Conservation (phyloP, 208 protist species). For the Trypanosoma scelopori region DNA sequence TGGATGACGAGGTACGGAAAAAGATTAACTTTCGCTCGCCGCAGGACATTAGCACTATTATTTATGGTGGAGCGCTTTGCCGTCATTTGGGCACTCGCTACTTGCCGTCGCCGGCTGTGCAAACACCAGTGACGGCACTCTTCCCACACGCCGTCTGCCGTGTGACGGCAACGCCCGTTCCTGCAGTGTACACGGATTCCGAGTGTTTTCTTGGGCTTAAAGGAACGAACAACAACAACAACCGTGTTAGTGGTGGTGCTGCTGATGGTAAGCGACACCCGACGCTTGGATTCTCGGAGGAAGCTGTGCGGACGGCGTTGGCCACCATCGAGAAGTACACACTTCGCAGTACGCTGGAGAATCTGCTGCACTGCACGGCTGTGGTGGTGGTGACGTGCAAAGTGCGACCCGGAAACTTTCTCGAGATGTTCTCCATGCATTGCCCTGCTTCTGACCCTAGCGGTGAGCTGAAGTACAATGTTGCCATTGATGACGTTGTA, state of each 20-base stretch:
- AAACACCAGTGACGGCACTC: slow-evolving; percentile 63
- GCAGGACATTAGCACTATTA: slow-evolving; percentile 90
- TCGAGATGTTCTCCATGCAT: slow-evolving; percentile 84
- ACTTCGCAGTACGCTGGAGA: slow-evolving; percentile 48
- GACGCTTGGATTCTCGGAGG: slow-evolving; percentile 24
- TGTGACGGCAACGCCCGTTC: slow-evolving; percentile 65
- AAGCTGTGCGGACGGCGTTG: slow-evolving; percentile 37
- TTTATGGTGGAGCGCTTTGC: slow-evolving; percentile 85
- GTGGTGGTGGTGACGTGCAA: slow-evolving; percentile 74
- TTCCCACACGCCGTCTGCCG: slow-evolving; percentile 79
- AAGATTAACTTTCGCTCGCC: slow-evolving; percentile 87
- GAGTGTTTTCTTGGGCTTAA: slow-evolving; percentile 44
- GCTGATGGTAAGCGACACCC: not conserved
- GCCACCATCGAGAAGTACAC: slow-evolving; percentile 43
- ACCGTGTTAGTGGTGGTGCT: not conserved
- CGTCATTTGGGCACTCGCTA: slow-evolving; percentile 78
- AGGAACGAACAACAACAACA: not conserved
- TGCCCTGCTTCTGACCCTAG: slow-evolving; percentile 51
- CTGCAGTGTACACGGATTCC: slow-evolving; percentile 54
- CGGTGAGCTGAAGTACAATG: slow-evolving; percentile 57
- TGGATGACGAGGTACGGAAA: slow-evolving; percentile 85
- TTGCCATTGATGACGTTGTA: slow-evolving; percentile 84
- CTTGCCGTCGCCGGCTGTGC: slow-evolving; percentile 49
- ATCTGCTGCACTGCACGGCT: slow-evolving; percentile 61
- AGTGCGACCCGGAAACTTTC: slow-evolving; percentile 61